Evolutionary conservation across 2,329 filamentous ascomycete genomes (phyloP), one percentile per base, ranked within the genome.

Genomic region (Ophiostoma fasciatum): DNA sequence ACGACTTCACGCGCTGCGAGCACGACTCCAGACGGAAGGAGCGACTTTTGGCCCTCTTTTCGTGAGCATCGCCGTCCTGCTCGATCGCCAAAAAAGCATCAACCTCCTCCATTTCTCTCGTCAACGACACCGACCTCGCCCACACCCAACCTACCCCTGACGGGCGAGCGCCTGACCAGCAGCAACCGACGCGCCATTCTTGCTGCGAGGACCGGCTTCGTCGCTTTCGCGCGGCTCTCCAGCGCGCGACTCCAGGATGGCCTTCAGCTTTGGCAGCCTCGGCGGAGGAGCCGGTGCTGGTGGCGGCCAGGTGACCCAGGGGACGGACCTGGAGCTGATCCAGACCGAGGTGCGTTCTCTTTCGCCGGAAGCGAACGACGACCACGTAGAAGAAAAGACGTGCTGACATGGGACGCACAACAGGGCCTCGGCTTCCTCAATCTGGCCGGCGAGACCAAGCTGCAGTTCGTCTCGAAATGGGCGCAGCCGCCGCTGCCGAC

Each of bases 401-500:
- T 31, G 17, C 31, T 33, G 12, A 36, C 15, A 6, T 22, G 20
- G 20, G 10, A 22, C 20, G 20, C 6, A 10, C 20, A 22, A 22
- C 10, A 22, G 82, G 70, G 71, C 46, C 63, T 98, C 33, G 84
- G 83, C 5, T 96, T 98, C 58, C 71, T 80, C 46, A 73, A 81
- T 35, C 61, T 93, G 30, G 74, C 78, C 37, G 78, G 82, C 49
- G 83, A 93, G 49, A 73, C 78, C 40, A 94, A 88, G 58, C 60
- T 96, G 47, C 81, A 78, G 53, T 62, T 96, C 28, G 82, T 84
- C 13, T 68, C 76, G 15, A 65, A 78, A 52, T 96, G 88, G 87
- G 72, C 80, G 28, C 62, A 71, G 26, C 65, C 82, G 18, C 88
- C 90, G 22, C 65, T 79, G 3, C 65, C 82, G 5, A 84, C 79